Percentiles rank a stretch among this genome's conserved stretches.
These are phyloP conservation scores for Aspergillus baeticus DNA, from an alignment of 495 filamentous ascomycete genomes.

Conservation along the genomic window DNA sequence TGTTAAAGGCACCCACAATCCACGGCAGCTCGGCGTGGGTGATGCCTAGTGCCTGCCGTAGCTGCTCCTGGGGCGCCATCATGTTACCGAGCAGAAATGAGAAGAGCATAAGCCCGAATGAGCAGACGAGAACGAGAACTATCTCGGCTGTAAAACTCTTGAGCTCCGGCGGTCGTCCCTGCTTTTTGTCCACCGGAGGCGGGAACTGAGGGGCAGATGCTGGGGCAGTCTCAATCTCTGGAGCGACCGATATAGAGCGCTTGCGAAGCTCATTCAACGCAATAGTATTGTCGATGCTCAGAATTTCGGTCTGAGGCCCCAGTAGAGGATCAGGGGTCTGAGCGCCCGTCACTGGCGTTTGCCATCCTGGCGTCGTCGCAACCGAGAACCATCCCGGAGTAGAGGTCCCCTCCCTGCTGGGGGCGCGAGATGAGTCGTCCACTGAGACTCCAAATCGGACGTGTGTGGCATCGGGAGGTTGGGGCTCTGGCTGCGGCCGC, in stretches of 20 bases:
- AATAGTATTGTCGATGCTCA: no score
- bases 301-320: no score
- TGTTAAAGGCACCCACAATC: conserved; percentile 40
- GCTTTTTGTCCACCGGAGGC: no score
- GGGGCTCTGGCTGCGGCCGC: no score
- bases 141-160: conserved; percentile 33
- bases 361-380: not conserved
- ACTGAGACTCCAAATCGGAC: no score
- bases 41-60: conserved; percentile 35
- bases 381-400: not conserved
- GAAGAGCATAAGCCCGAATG: conserved; percentile 46
- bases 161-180: conserved; percentile 34
- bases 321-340: not conserved
- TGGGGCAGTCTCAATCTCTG: no score
- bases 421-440: no score
- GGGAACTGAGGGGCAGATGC: no score
- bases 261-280: no score
- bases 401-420: no score
- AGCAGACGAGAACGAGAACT: conserved; percentile 44
- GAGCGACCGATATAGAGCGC: no score
- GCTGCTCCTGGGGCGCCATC: conserved; percentile 33
- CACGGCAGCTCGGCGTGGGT: conserved; percentile 40
- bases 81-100: conserved; percentile 45
- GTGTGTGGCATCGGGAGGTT: no score
- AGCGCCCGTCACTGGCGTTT: not conserved